Percentiles rank a stretch among this genome's conserved stretches.
Conservation (phyloP, 2,329 filamentous ascomycete genomes). For the Fusarium sp. region DNA sequence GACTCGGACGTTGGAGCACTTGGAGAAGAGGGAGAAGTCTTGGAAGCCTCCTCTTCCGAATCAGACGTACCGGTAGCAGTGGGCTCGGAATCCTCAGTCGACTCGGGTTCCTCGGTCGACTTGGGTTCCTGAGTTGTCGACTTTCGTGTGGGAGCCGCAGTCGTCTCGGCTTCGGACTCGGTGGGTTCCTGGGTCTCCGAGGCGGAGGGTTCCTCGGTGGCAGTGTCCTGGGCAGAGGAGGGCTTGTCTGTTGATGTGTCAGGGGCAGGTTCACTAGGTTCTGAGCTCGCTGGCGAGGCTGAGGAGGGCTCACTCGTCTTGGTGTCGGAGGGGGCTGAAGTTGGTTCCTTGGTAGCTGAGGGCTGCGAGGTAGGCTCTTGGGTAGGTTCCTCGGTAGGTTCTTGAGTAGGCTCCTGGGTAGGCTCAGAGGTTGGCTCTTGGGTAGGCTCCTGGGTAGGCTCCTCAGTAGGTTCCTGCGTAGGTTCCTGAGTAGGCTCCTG, state of each 20-base stretch:
- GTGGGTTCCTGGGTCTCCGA: slow-evolving; percentile 30
- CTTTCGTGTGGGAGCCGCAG: slow-evolving; percentile 15
- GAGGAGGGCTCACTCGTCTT: slow-evolving; percentile 37
- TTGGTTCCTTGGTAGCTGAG: slow-evolving; percentile 24
- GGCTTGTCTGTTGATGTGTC: slow-evolving; percentile 38
- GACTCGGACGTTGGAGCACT: slow-evolving; percentile 44
- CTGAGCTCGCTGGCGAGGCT: slow-evolving; percentile 34
- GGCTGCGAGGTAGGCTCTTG: slow-evolving; percentile 9
- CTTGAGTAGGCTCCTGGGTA: slow-evolving; percentile 19
- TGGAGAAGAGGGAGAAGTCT: slow-evolving; percentile 41
- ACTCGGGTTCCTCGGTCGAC: slow-evolving; percentile 15
- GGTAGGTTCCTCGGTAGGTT: slow-evolving; percentile 5
- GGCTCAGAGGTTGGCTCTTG: slow-evolving; percentile 18
- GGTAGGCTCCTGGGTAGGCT: slow-evolving; percentile 14
- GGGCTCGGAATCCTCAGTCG: slow-evolving; percentile 39
- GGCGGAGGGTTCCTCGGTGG: slow-evolving; percentile 22
- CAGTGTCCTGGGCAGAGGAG: slow-evolving; percentile 29
- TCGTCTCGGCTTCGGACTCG: slow-evolving; percentile 18
- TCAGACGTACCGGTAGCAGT: slow-evolving; percentile 45
- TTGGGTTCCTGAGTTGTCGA: slow-evolving; percentile 21
- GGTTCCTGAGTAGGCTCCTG: slow-evolving; percentile 14
- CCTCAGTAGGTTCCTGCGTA: slow-evolving; percentile 12
- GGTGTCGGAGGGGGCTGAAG: slow-evolving; percentile 12
- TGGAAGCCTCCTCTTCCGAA: slow-evolving; percentile 40
- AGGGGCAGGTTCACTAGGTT: slow-evolving; percentile 36